Evolutionary conservation across 1,284 basidiomycete genomes (phyloP).

Genomic region (Cutaneotrichosporon mucoides): DNA sequence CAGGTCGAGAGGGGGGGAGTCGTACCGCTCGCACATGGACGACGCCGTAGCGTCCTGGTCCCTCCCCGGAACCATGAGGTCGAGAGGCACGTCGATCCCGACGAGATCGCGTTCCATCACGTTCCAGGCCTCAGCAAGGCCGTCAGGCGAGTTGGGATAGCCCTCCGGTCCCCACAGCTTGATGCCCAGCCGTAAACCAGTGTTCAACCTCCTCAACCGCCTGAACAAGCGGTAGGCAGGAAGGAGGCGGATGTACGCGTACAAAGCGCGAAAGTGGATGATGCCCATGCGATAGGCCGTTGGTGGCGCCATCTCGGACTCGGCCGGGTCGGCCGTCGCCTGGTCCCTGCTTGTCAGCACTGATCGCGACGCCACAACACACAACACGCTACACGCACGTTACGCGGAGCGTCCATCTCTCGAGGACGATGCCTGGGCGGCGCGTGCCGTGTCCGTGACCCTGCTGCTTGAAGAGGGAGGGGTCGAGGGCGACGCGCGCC

Average conservation of each 20-base stretch:
- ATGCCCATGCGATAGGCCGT: slow-evolving; percentile 44
- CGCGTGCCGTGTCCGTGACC: slow-evolving; percentile 7
- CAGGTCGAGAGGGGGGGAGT: slow-evolving; percentile 36
- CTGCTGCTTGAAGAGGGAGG: slow-evolving; percentile 14
- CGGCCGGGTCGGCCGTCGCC: not conserved
- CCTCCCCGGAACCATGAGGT: slow-evolving; percentile 22
- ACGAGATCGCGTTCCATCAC: slow-evolving; percentile 45
- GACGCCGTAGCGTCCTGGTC: slow-evolving; percentile 7
- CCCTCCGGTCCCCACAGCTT: slow-evolving; percentile 48
- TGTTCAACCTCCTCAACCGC: slow-evolving; percentile 37
- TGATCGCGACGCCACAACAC: not conserved
- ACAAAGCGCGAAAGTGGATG: slow-evolving; percentile 45
- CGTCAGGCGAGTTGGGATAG: slow-evolving; percentile 26
- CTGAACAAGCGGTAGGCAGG: slow-evolving; percentile 43
- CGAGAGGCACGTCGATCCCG: slow-evolving; percentile 35
- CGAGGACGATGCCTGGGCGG: slow-evolving; percentile 42
- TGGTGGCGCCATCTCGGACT: slow-evolving; percentile 34
- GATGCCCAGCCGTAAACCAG: slow-evolving; percentile 43
- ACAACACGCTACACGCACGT: slow-evolving; percentile 23
- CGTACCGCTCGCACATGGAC: slow-evolving; percentile 20
- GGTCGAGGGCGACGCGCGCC: slow-evolving; percentile 31
- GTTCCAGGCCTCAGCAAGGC: slow-evolving; percentile 40
- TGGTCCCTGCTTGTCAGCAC: slow-evolving; percentile 2
- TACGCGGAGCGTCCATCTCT: slow-evolving; percentile 45
- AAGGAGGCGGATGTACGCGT: slow-evolving; percentile 38